Base-by-base conservation (phyloP, 2,329 filamentous ascomycete species). In the Teratosphaeriaceae sp. region DNA sequence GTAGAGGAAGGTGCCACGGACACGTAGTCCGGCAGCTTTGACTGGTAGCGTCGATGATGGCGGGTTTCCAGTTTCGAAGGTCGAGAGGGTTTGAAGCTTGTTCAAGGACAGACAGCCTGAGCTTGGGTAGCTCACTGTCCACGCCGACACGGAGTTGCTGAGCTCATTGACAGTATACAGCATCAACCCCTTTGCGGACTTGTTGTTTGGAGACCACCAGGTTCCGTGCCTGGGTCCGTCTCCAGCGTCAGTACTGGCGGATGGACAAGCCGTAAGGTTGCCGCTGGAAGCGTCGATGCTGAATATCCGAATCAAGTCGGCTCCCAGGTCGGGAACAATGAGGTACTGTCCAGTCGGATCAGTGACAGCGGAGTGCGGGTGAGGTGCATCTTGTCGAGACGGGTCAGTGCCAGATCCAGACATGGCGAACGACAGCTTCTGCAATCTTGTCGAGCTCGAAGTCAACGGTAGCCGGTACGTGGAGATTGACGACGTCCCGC, bases 371-470 rank as follows among this genome's bases (percentile, higher is more conserved):
- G 72, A 67, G 59, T 79, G 76, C 6, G 74, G 75, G 51, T 79
- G 76, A 5, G 75, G 66, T 4, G 66, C 68, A 44, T 78, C 70
- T 56, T 80, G 76, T n/a, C 76, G 70, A 22, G 53, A 57, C 3
- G 70, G 60, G 22, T 48, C 47, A 4, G 55, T 49, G 15, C 56
- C 57, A 2, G 48, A 42, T 8, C 46, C 40, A 11, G 44, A 40
- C 12, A 56, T 39, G n/a, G 48, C 52, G 46, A 56, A 56, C 9
- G 42, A 29, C n/a, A 55, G 22, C 38, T 54, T 47, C 24, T 57
- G 55, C 1, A 60, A 50, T 6, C 58, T 51, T 38, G 55, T 51
- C 13, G 53, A 53, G 18, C 52, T 53, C 24, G 46, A 38, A 12
- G 29, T 56, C 40, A 65, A 49, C 2, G 62, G 62, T 21, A 65